Conservation (phyloP, 1,284 basidiomycete species). For the Hortiboletus rubellus region DNA sequence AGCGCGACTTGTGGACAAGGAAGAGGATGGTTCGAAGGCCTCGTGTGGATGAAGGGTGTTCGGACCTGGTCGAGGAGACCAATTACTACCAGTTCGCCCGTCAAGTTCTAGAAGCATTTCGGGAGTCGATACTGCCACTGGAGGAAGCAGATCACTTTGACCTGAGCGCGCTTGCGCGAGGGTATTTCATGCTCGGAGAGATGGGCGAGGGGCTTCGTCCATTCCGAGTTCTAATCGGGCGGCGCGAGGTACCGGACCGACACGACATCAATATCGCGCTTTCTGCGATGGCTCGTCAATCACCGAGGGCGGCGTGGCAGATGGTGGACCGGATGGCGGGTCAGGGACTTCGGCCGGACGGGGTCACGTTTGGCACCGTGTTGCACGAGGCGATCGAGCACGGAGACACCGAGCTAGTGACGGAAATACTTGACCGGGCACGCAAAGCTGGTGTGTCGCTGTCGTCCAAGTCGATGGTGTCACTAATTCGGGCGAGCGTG, state of each 20-base stretch:
- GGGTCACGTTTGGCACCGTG: slow-evolving; percentile 57
- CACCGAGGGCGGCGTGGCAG: slow-evolving; percentile 45
- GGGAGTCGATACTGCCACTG: slow-evolving; percentile 45
- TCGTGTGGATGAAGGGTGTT: background rate
- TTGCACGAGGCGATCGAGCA: slow-evolving; percentile 54
- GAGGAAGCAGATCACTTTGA: slow-evolving; percentile 47
- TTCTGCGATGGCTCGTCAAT: slow-evolving; percentile 49
- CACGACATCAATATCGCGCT: slow-evolving; percentile 66
- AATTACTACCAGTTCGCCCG: slow-evolving; percentile 42
- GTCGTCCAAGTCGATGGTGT: slow-evolving; percentile 48
- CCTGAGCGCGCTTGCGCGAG: slow-evolving; percentile 62
- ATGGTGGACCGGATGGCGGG: slow-evolving; percentile 52
- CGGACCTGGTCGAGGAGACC: slow-evolving; percentile 5
- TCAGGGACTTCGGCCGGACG: slow-evolving; percentile 49
- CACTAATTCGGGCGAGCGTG: slow-evolving; percentile 49
- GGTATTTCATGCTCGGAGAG: slow-evolving; percentile 57
- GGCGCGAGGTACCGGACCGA: slow-evolving; percentile 55
- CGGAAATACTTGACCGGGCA: slow-evolving; percentile 43
- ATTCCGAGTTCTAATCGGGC: slow-evolving; percentile 48
- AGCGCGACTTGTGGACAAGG: slow-evolving; percentile 32
- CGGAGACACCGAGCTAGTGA: slow-evolving; percentile 45
- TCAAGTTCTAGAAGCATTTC: slow-evolving; percentile 48
- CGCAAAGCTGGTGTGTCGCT: slow-evolving; percentile 39
- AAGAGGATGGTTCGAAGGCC: background rate
- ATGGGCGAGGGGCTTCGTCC: slow-evolving; percentile 46